Evolutionary conservation across 2,329 filamentous ascomycete species (phyloP), one percentile per base, ranked within the genome.

Genomic region (Penicillium hordei): DNA sequence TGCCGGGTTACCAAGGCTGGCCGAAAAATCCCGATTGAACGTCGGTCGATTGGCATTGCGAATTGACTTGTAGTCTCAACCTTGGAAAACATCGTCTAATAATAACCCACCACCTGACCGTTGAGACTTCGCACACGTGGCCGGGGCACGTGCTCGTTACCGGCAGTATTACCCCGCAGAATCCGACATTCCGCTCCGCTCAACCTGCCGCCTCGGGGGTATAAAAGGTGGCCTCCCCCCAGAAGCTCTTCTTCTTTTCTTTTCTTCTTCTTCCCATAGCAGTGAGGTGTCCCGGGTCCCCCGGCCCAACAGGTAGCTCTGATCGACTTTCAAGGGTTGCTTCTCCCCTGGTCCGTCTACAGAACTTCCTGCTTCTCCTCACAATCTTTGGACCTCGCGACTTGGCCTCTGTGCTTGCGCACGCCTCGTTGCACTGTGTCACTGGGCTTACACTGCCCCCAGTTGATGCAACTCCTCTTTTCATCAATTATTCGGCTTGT

Each of bases 391-490:
- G 64, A 75, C 58, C 66, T 59, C 63, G 82, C 68, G 76, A 73
- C 70, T 65, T 70, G 75, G 70, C 82, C 86, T 83, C 87, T 89
- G 85, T 81, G 86, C 87, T 89, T 89, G 87, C 86, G 78, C 81
- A 88, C 82, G 82, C 74, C 73, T 72, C 67, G 70, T 73, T 71
- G 75, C 85, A 89, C 83, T 75, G 87, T 89, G 86, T 89, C 86
- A 83, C 82, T 80, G 81, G 86, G 86, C 84, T 87, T 83, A 85
- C 87, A 89, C 87, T 89, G 82, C 79, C 81, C 84, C 85, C 80
- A 79, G 83, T 83, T 74, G 85, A 88, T 80, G 87, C 87, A 83
- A 89, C 68, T 5, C 17, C 31, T 75, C 27, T 44, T 76, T 84
- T 84, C 84, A 83, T 86, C 84, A 76, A 79, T 68, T 61, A 68